These are phyloP conservation scores for Collybia sp. DNA, from an alignment of 768 basidiomycete species.

Conservation along the genomic window DNA sequence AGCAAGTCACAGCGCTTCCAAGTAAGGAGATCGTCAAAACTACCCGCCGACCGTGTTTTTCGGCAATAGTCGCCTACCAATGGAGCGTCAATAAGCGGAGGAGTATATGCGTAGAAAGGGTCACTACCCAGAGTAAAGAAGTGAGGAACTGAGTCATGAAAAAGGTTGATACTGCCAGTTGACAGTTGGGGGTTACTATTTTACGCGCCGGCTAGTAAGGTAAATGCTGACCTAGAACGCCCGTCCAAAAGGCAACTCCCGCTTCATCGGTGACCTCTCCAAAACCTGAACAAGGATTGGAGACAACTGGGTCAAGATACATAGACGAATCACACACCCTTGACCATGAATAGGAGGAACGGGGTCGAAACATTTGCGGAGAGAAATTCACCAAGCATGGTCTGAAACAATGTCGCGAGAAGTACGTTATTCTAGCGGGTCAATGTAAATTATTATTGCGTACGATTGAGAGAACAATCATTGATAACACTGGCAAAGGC, in stretches of 20 bases:
- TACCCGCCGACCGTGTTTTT: conserved; percentile 80
- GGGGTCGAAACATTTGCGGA: conserved; percentile 91
- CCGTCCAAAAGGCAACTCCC: conserved; percentile 86
- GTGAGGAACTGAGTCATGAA: conserved; percentile 97
- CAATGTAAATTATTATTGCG: conserved; percentile 4
- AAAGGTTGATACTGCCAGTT: conserved; percentile 64
- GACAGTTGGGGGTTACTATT: conserved; percentile 9
- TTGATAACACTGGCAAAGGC: conserved; percentile 80
- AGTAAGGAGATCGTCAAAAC: conserved; percentile 84
- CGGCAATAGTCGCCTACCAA: conserved; percentile 82
- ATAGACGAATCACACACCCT: conserved; percentile 43
- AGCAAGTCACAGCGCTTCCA: conserved; percentile 78
- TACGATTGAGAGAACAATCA: conserved; percentile 91
- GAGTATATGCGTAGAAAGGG: conserved; percentile 2
- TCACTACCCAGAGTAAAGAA: conserved; percentile 81
- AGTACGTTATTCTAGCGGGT: not conserved
- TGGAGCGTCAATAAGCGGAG: conserved; percentile 10
- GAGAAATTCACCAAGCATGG: conserved; percentile 92
- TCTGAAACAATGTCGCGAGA: conserved; percentile 37
- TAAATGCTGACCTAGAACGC: conserved; percentile 60
- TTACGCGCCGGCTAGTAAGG: not conserved
- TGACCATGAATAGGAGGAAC: conserved; percentile 93
- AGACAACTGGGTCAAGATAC: not conserved
- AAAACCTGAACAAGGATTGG: conserved; percentile 41
- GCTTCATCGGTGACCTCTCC: conserved; percentile 72